phyloP scores from a whole-genome alignment of 148 eudicot species.

The Heliamphora exappendiculata region DNA sequence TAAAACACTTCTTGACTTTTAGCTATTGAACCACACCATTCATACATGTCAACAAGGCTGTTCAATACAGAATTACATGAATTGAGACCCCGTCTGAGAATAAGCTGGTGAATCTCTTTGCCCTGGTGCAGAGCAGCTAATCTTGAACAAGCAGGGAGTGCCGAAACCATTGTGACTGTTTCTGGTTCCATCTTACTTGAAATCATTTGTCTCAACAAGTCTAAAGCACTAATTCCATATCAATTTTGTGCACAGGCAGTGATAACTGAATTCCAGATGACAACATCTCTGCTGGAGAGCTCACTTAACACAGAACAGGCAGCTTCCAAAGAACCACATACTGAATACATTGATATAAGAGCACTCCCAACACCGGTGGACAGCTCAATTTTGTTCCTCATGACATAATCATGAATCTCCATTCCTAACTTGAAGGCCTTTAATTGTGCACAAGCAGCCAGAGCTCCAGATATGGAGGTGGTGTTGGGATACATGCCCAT shows the following conservation, averaged over 20 bases:
- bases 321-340: conserved; percentile 9
- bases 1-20: conserved; percentile 12
- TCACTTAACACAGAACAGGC: conserved; percentile 6
- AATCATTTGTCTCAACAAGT: conserved; percentile 15
- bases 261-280: conserved; percentile 14
- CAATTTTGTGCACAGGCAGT: conserved; percentile 14
- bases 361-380: conserved; percentile 15
- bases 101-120: conserved; percentile 16
- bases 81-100: conserved; percentile 12
- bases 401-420: conserved; percentile 11
- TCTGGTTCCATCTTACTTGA: background rate
- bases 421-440: conserved; percentile 10
- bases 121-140: conserved; percentile 17
- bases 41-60: conserved; percentile 19
- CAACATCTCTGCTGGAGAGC: conserved; percentile 13
- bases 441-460: conserved; percentile 14
- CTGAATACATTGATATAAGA: conserved; percentile 18
- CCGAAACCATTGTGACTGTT: conserved; percentile 16
- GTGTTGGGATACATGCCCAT: conserved; percentile 9
- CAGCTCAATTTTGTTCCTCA: conserved; percentile 10
- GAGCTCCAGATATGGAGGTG: conserved; percentile 17
- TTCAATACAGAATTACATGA: conserved; percentile 11
- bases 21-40: conserved; percentile 11
- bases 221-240: conserved; percentile 11
- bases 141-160: conserved; percentile 17